phyloP scores from a whole-genome alignment of 371 early-diverging fungal species.

The Antonospora locustae region DNA sequence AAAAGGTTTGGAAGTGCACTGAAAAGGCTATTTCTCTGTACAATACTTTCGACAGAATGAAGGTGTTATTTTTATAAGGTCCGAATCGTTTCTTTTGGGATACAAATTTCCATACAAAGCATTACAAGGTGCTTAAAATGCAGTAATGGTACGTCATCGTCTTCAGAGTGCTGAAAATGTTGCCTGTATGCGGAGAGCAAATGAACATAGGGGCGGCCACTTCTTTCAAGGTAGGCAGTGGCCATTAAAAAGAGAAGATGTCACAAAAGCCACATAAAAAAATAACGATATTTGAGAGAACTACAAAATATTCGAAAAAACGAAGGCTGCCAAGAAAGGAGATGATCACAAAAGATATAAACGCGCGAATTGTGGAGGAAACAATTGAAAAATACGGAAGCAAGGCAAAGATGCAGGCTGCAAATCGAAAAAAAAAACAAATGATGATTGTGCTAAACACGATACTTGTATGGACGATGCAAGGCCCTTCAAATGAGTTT shows the following conservation, averaged over 20 bases:
- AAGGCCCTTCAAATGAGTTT: background rate
- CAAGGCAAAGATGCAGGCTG: background rate
- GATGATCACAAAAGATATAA: constrained; percentile 10
- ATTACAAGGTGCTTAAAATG: background rate
- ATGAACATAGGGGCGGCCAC: background rate
- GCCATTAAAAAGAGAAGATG: constrained; percentile 5
- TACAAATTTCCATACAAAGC: background rate
- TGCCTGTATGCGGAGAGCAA: background rate
- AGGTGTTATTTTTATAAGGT: no score
- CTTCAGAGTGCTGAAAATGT: background rate
- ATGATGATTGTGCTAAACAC: background rate
- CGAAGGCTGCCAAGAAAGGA: constrained; percentile 9
- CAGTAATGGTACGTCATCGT: background rate
- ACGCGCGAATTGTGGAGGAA: constrained; percentile 12
- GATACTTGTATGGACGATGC: background rate
- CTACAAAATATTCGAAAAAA: constrained; percentile 31
- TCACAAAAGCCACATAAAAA: constrained; percentile 30
- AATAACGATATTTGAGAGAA: constrained; percentile 20
- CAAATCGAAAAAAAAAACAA: background rate
- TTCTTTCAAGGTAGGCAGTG: background rate
- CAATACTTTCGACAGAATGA: no score
- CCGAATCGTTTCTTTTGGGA: background rate
- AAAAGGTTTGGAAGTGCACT: no score
- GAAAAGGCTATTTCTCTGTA: no score
- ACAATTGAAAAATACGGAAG: constrained; percentile 5